These are phyloP conservation scores for Candida tropicalis DNA, from an alignment of 1,139 yeast genomes.

Conservation along the genomic window DNA sequence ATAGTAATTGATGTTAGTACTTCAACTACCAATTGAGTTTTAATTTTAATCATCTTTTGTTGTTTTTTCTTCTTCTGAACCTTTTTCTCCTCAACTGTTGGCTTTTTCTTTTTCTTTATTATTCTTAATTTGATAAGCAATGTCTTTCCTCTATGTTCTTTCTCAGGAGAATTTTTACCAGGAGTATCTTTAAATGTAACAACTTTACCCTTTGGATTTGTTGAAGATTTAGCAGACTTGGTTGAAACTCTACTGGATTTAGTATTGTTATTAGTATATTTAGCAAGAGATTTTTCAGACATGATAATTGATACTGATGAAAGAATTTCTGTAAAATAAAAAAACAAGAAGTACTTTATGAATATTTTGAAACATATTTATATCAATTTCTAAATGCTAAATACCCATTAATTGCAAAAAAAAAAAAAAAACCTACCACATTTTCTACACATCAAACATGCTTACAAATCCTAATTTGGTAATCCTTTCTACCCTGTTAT, in stretches of 20 bases:
- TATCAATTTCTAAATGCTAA: too few species aligned
- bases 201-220: not conserved
- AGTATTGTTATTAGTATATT: too few species aligned
- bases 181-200: not conserved
- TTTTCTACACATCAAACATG: too few species aligned
- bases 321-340: too few species aligned
- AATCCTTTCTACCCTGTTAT: too few species aligned
- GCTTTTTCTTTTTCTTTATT: not conserved
- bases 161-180: not conserved
- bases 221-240: not conserved
- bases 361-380: too few species aligned
- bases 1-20: not conserved
- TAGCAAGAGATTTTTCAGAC: slow-evolving; percentile 1
- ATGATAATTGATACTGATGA: not conserved
- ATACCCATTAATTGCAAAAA: too few species aligned
- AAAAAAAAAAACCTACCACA: too few species aligned
- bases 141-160: not conserved
- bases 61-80: not conserved
- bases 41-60: not conserved
- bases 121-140: not conserved
- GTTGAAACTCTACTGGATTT: too few species aligned
- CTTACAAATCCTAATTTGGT: too few species aligned
- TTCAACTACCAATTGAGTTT: not conserved
- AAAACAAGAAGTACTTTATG: too few species aligned
- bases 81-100: too few species aligned